Conservation (phyloP, 495 filamentous ascomycete species). For the Aspergillus incahuasiensis region DNA sequence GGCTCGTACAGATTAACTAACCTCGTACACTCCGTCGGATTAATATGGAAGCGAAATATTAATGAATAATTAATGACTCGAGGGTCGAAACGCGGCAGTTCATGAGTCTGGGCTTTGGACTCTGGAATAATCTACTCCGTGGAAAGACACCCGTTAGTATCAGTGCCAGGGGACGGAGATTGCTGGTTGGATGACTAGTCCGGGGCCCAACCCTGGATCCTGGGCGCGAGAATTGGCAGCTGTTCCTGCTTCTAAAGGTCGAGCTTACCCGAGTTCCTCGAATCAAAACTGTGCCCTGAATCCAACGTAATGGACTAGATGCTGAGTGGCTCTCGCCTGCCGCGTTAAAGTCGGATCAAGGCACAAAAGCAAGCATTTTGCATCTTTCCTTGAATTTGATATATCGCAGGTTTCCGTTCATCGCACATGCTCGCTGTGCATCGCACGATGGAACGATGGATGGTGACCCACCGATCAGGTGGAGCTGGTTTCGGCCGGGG, state of each 20-base stretch:
- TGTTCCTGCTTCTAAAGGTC: background rate
- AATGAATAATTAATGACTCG: background rate
- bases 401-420: background rate
- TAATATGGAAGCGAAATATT: background rate
- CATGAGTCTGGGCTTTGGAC: background rate
- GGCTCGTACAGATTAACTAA: background rate
- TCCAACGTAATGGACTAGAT: background rate
- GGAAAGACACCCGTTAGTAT: background rate
- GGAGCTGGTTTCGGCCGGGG: no score
- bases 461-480: background rate
- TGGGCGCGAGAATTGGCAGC: background rate
- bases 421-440: background rate
- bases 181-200: background rate
- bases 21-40: background rate
- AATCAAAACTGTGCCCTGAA: slow-evolving; percentile 3
- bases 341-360: background rate
- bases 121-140: no score
- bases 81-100: background rate
- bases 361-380: background rate
- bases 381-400: background rate
- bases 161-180: background rate
- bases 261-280: background rate
- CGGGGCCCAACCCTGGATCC: background rate
- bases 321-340: background rate
- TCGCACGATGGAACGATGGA: background rate